Evolutionary conservation across 192 early-diverging fungal genomes (phyloP).

Genomic region (Globomyces pollinis-pini): DNA sequence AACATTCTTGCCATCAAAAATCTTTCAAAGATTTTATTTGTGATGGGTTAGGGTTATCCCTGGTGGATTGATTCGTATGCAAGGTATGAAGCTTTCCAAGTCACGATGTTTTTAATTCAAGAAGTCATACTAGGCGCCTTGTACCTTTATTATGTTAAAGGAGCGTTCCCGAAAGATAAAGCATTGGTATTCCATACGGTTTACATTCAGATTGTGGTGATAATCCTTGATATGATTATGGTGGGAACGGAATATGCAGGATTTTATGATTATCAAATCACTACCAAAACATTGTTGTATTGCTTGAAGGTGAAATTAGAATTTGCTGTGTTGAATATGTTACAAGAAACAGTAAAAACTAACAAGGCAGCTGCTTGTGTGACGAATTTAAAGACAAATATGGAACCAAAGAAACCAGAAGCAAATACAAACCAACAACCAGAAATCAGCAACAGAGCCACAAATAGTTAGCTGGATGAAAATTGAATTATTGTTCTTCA

Average conservation of each 20-base stretch:
- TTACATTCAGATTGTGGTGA: not conserved
- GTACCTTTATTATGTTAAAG: not conserved
- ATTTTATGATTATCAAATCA: conserved; percentile 6
- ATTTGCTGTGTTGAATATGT: not conserved
- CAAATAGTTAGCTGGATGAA: too few relatives aligned
- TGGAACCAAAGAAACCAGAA: too few relatives aligned
- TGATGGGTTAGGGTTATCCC: too few relatives aligned
- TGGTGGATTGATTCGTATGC: conserved; percentile 1
- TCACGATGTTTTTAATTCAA: not conserved
- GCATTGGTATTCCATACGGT: not conserved
- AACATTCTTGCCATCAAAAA: too few relatives aligned
- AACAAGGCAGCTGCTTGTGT: too few relatives aligned
- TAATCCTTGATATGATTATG: not conserved
- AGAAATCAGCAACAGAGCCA: too few relatives aligned
- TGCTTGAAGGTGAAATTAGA: not conserved
- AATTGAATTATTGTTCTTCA: too few relatives aligned
- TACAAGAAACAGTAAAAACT: too few relatives aligned
- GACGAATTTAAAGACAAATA: too few relatives aligned
- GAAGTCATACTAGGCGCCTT: not conserved
- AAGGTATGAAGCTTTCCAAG: not conserved
- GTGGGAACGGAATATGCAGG: not conserved
- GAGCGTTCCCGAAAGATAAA: too few relatives aligned
- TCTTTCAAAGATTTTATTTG: too few relatives aligned
- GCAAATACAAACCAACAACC: too few relatives aligned
- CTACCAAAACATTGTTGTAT: not conserved